Conservation (phyloP, 2,329 filamentous ascomycete species). For the Nothomitra cinnamomea region DNA sequence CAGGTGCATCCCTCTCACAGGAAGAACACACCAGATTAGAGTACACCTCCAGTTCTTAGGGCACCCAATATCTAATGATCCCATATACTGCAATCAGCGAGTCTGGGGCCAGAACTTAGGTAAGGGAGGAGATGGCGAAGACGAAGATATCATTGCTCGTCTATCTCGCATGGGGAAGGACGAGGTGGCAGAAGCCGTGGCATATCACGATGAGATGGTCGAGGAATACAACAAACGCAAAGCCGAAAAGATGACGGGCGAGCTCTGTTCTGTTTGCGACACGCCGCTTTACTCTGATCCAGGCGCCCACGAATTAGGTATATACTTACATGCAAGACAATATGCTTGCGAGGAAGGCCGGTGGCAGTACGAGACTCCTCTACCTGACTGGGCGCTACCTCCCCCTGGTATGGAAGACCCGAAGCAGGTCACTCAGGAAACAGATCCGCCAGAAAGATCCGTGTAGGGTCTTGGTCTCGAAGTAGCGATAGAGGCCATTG, state of each 20-base stretch:
- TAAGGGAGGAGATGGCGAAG: conserved; percentile 47
- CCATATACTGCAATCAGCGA: conserved; percentile 86
- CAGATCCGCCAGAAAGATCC: neutral
- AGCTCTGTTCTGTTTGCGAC: conserved; percentile 62
- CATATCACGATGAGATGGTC: conserved; percentile 89
- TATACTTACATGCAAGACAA: conserved; percentile 82
- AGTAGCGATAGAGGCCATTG: neutral
- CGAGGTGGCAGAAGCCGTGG: conserved; percentile 75
- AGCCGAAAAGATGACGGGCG: conserved; percentile 83
- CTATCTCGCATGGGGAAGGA: conserved; percentile 86
- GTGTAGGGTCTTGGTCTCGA: neutral
- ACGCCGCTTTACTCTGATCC: conserved; percentile 90
- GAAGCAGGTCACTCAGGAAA: neutral
- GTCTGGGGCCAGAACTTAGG: conserved; percentile 80
- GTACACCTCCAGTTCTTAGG: conserved; percentile 91
- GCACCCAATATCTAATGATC: conserved; percentile 91
- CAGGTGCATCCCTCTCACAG: conserved; percentile 81
- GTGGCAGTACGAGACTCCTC: conserved; percentile 74
- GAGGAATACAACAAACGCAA: conserved; percentile 78
- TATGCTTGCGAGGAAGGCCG: conserved; percentile 70
- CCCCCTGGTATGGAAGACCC: neutral
- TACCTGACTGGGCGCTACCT: conserved; percentile 72
- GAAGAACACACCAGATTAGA: conserved; percentile 83
- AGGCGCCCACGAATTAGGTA: conserved; percentile 71
- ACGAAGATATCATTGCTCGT: conserved; percentile 78